Base-by-base conservation (phyloP, 2,329 filamentous ascomycete genomes). In the Plenodomus tracheiphilus region DNA sequence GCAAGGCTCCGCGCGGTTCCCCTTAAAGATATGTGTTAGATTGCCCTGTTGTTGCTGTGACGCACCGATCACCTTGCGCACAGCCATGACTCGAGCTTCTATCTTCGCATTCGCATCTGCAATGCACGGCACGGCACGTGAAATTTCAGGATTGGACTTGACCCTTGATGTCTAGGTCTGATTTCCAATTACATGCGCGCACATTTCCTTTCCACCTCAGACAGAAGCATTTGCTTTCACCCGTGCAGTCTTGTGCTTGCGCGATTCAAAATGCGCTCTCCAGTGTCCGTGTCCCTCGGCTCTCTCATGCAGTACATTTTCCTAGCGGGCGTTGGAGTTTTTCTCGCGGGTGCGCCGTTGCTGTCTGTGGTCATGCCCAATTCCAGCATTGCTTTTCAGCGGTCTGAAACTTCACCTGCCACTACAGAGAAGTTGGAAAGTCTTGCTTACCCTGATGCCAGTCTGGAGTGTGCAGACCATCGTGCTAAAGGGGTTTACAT, bases 401-500 rank as follows among this genome's bases (percentile, higher is more conserved):
- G 25, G 11, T 13, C 19, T 10, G 15, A 41, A 6, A 18, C 2
- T 34, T 20, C 38, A 19, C 36, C 28, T 11, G 22, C 43, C 37
- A 36, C 44, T 37, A 62, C 61, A 40, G 64, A 68, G 21, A 73
- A 73, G 45, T 53, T 64, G 28, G 63, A 74, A 25, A 56, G 61
- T 11, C 49, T 79, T 25, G 72, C 76, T 4, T 66, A 75, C 39
- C 76, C 76, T 2, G 68, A 72, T 15, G 49, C 51, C 18, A 61
- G 66, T n/a, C 48, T 79, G 21, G 42, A 53, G 32, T 80, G 77
- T 57, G 49, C 56, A 6, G 53, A 61, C 30, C 73, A 77, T 61
- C 50, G 51, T 3, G 76, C 74, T 46, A 61, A 62, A 30, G 56
- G 60, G 2, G 62, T 79, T 1, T 78, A 81, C 56, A 69, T 85